A percentile compares a stretch with the other conserved stretches of the same genome.
These are phyloP conservation scores for Skeletonema marinoi DNA, from an alignment of 108 stramenopile genomes.

Conservation along the genomic window DNA sequence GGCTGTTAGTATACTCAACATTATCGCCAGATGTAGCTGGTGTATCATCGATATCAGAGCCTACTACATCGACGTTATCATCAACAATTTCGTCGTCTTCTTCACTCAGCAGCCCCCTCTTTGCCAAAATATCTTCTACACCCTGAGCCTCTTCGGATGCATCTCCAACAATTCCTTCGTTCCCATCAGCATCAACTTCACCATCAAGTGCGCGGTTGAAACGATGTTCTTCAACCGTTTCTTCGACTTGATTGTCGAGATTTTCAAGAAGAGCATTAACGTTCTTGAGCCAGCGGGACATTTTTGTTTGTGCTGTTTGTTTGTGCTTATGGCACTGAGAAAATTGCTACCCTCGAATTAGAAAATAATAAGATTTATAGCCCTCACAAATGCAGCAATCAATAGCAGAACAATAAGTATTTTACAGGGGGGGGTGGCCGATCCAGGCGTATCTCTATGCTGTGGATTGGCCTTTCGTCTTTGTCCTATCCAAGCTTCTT, in stretches of 20 bases:
- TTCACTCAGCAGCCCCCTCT: conserved; percentile 30
- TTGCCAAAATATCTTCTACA: conserved; percentile 44
- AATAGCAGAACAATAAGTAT: too few relatives aligned
- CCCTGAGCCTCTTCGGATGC: conserved; percentile 17
- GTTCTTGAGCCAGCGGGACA: conserved; percentile 81
- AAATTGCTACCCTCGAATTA: background rate
- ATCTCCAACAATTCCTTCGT: conserved; percentile 7
- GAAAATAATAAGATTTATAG: too few relatives aligned
- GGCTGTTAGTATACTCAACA: background rate
- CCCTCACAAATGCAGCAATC: too few relatives aligned
- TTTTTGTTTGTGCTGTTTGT: conserved; percentile 11
- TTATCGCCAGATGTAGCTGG: background rate
- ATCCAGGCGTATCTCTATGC: too few relatives aligned
- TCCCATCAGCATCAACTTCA: background rate
- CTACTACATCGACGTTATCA: background rate
- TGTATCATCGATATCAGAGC: background rate
- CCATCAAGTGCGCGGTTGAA: conserved; percentile 5
- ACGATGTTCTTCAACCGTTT: conserved; percentile 58
- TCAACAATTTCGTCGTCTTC: conserved; percentile 12
- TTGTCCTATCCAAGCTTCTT: too few relatives aligned
- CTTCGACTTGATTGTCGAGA: conserved; percentile 75
- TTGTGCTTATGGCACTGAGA: background rate
- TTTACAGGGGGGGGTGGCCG: too few relatives aligned
- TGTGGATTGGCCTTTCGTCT: too few relatives aligned
- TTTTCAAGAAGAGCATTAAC: conserved; percentile 83